Base-by-base conservation (phyloP, 1,139 yeast genomes). In the Pneumocystis jirovecii region DNA sequence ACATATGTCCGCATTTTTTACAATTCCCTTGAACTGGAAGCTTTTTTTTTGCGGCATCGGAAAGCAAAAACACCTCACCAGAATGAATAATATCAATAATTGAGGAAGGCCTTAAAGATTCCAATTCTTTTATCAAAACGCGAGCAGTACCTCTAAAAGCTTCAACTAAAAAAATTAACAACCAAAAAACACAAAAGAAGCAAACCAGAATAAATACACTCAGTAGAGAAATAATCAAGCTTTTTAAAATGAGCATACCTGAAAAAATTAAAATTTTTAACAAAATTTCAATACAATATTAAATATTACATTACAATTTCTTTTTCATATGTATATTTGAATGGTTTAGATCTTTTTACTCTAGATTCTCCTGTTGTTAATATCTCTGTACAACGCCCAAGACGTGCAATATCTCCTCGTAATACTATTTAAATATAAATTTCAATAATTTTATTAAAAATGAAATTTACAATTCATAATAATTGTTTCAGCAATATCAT, bases 401-500 rank as follows among this genome's bases (percentile, higher is more conserved):
- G 78, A 69, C 99, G 80, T 34, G 96, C 96, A 6, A 90, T 86
- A 73, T 95, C 99, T n/a, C 99, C 99, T 70, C 99, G 81, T 39
- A 95, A 77, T 61, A 67, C 60, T 40, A 40, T 25, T 12, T 35
- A 40, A 29, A 60, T 39, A 21, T 60, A 21, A 60, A 40, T 40
- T 61, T 21, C 19, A 61, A 56, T 2, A 61, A 42, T 29, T 15
- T 42, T 40, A 10, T 42, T 12, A 37, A 93, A 76, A 60, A 42
- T 17, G 21, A 60, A 42, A 29, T 21, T 39, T 29, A 60, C 61
- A 42, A 75, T 95, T 95, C 97, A 95, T 91, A 67, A 95, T 76
- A 2, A 95, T 96, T 0, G 99, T 95, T 74, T 95, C 99, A 0
- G 99, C 99, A 88, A 95, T 87, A 76, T 95, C 99, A 74, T 95